These are phyloP conservation scores for Moricandia moricandioides DNA, from an alignment of 345 rosid genomes.

Conservation along the genomic window DNA sequence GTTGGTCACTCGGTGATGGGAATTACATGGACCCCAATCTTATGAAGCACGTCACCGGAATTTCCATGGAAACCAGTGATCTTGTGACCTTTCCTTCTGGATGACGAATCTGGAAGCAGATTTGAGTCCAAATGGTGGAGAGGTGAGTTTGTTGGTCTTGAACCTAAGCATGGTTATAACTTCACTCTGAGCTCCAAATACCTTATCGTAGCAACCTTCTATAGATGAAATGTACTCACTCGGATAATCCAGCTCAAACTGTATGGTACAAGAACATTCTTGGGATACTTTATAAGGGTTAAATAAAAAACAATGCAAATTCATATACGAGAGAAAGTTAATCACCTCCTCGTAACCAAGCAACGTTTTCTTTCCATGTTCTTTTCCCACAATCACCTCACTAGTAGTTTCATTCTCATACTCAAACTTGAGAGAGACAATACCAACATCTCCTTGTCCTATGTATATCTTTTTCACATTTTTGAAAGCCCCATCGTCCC, in stretches of 20 bases:
- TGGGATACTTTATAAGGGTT: background rate
- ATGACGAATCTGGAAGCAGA: background rate
- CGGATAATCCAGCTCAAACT: background rate
- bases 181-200: background rate
- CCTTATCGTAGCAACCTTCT: background rate
- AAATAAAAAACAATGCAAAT: background rate
- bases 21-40: background rate
- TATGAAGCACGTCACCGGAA: background rate
- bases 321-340: background rate
- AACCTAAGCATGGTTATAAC: conserved; percentile 17
- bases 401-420: background rate
- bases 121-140: conserved; percentile 5
- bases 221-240: background rate
- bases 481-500: background rate
- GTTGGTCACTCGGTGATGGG: background rate
- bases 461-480: background rate
- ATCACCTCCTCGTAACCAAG: background rate
- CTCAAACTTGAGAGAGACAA: background rate
- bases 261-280: background rate
- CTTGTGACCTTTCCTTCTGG: background rate
- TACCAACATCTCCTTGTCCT: background rate
- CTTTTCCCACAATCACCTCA: background rate
- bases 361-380: background rate
- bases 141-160: conserved; percentile 16
- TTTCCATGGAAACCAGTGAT: background rate